Base-by-base conservation (phyloP, 1,284 basidiomycete genomes). In the Schizophyllum amplum region DNA sequence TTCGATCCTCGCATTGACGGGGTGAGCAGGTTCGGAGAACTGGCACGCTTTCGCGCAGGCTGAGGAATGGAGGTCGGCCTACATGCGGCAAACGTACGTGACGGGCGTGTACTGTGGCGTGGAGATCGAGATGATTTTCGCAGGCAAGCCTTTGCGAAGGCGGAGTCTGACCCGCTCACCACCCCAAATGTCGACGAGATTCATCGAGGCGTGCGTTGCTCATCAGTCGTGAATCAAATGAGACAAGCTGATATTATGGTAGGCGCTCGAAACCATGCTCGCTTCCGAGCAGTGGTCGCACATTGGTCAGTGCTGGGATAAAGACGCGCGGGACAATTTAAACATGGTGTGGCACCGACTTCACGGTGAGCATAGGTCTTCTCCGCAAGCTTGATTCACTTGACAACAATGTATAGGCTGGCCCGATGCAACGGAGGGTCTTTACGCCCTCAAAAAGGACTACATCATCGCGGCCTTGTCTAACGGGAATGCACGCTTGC, bases 401-500 rank as follows among this genome's bases (percentile, higher is more conserved):
- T n/a, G n/a, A n/a, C n/a, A n/a, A n/a, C n/a, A n/a, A n/a, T 25
- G 17, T 17, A 17, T 22, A 59, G 59, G 55, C 2, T 62, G 59
- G 59, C 57, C 59, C 22, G 59, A 62, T 47, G 33, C 53, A 4
- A 42, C 49, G 49, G 59, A 59, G 5, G 55, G 55, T 1, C 50
- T 62, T 53, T 52, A 62, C 22, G 50, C 55, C 17, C 57, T 62
- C 21, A 57, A 59, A 49, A 52, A 15, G 21, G 54, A 57, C 7
- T 68, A 68, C 0, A 74, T 84, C 54, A 74, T 86, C 5, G 74
- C 74, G 0, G 72, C 79, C 2, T 70, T 87, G 0, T 85, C 85
- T 0, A 87, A 86, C 58, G 86, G 83, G 3, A 87, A 53, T 5
- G 27, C 60, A 49, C 55, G 61, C 4, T 50, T 57, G 22, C 59